Conservation (phyloP, 2,329 filamentous ascomycete genomes). For the Colletotrichum plurivorum region DNA sequence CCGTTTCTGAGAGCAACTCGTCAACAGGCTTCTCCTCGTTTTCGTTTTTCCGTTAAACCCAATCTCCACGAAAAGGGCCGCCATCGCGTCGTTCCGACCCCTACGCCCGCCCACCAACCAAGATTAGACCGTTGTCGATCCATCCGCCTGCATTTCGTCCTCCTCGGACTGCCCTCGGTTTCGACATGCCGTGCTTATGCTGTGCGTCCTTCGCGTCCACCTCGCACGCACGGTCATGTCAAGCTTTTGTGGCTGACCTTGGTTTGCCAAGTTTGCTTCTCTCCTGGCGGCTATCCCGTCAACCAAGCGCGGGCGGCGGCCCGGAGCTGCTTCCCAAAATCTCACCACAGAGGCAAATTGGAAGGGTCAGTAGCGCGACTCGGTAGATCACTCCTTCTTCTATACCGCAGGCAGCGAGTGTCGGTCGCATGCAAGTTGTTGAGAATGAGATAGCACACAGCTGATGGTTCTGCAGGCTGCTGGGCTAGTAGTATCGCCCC, state of each 20-base stretch:
- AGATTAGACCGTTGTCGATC: slow-evolving; percentile 7
- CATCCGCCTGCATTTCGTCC: slow-evolving; percentile 7
- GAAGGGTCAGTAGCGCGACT: slow-evolving; percentile 16
- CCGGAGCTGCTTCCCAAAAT: neutral
- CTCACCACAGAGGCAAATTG: slow-evolving; percentile 9
- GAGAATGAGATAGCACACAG: too few species aligned
- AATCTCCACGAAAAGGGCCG: too few species aligned
- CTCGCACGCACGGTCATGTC: neutral
- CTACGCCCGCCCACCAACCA: too few species aligned
- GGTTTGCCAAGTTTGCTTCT: neutral
- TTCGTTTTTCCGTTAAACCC: too few species aligned
- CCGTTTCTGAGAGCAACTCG: too few species aligned
- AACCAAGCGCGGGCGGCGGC: slow-evolving; percentile 10
- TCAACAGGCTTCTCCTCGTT: too few species aligned
- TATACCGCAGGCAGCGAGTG: neutral
- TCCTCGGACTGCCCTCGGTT: neutral
- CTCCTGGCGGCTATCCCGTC: slow-evolving; percentile 15
- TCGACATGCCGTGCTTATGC: neutral
- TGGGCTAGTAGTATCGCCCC: slow-evolving; percentile 9
- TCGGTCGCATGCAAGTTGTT: too few species aligned
- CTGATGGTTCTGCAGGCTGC: neutral
- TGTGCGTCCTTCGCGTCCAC: neutral
- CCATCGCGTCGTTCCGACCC: too few species aligned
- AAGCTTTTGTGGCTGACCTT: slow-evolving; percentile 36
- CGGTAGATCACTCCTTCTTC: neutral